phyloP scores from a whole-genome alignment of 768 basidiomycete species.

The Termitomyces heimii region DNA sequence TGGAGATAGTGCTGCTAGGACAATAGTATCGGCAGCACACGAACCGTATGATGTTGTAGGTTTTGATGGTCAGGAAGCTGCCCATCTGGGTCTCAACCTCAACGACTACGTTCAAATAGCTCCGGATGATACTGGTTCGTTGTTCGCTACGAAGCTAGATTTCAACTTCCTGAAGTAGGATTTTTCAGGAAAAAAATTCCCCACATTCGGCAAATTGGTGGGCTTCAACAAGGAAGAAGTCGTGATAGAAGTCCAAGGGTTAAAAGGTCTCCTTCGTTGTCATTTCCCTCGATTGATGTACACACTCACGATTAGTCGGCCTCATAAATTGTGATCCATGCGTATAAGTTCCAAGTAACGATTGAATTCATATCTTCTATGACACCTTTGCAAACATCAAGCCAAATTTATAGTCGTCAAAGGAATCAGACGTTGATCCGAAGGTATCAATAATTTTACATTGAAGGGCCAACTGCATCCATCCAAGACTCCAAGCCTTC shows the following conservation, averaged over 20 bases:
- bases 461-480: not conserved
- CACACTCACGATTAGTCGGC: slow-evolving; percentile 16
- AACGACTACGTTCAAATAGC: slow-evolving; percentile 34
- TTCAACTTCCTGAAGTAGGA: not conserved
- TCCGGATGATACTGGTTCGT: slow-evolving; percentile 43
- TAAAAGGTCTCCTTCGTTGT: slow-evolving; percentile 33
- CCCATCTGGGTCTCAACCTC: slow-evolving; percentile 30
- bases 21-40: slow-evolving; percentile 29
- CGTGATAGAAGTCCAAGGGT: slow-evolving; percentile 39
- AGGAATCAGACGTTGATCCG: not conserved
- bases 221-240: slow-evolving; percentile 42
- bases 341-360: not conserved
- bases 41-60: slow-evolving; percentile 35
- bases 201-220: slow-evolving; percentile 45
- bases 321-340: slow-evolving; percentile 9
- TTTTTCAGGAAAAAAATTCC: slow-evolving; percentile 29
- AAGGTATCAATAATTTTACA: not conserved
- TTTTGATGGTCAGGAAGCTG: slow-evolving; percentile 40
- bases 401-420: not conserved
- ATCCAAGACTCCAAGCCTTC: not conserved
- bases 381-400: not conserved
- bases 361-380: not conserved
- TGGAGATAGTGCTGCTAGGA: slow-evolving; percentile 36
- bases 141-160: not conserved
- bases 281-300: slow-evolving; percentile 51